A percentile compares a stretch with the other conserved stretches of the same genome.
Conservation (phyloP, 169 alveolate species). For the Plasmodium berghei region DNA sequence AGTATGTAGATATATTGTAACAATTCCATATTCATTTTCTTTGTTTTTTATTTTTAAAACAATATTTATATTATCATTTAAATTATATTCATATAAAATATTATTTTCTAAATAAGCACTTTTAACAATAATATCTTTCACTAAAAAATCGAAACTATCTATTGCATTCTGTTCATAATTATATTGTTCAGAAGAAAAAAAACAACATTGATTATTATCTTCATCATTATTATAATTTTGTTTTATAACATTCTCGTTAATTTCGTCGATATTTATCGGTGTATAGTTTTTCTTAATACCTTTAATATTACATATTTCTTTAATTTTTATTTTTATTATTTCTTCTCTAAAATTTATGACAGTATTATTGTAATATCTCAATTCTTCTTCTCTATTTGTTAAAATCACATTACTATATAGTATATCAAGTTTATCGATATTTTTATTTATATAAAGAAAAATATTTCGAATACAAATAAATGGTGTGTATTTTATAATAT, state of each 20-base stretch:
- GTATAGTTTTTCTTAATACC: not conserved
- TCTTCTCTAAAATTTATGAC: conserved; percentile 12
- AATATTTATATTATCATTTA: conserved; percentile 32
- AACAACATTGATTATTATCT: not conserved
- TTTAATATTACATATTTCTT: conserved; percentile 18
- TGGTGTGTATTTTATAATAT: not conserved
- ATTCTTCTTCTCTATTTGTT: conserved; percentile 7
- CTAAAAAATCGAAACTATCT: not conserved
- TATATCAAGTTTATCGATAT: conserved; percentile 3
- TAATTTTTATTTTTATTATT: conserved; percentile 34
- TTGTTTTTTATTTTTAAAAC: not conserved
- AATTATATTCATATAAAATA: conserved; percentile 15
- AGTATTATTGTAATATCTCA: conserved; percentile 8
- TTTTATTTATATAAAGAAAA: conserved; percentile 3
- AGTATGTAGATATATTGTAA: not conserved
- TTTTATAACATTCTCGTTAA: too few species aligned
- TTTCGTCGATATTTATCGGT: not conserved
- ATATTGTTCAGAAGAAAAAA: not conserved
- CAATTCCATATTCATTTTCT: not conserved
- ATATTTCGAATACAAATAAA: conserved; percentile 2
- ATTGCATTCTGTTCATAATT: not conserved
- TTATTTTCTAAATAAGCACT: conserved; percentile 26
- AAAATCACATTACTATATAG: not conserved
- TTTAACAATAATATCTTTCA: conserved; percentile 10
- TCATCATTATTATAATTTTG: not conserved